These are phyloP conservation scores for Malbranchea cinnamomea DNA, from an alignment of 2,329 filamentous ascomycete genomes.

Conservation along the genomic window DNA sequence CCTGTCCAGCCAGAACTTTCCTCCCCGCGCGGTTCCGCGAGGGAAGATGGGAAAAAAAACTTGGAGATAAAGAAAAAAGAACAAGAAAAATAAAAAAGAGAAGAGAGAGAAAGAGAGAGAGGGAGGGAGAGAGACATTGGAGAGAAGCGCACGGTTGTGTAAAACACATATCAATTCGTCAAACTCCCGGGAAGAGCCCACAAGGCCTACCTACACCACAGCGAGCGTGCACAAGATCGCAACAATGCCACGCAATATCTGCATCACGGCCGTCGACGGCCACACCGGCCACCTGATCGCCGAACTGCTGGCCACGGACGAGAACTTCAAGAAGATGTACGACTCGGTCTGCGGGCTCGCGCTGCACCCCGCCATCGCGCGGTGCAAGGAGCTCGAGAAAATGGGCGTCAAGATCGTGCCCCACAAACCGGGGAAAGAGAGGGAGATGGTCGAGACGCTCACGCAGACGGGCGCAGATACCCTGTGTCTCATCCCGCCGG, in stretches of 20 bases:
- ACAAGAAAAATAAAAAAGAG: no score
- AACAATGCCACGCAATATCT: constrained; percentile 34
- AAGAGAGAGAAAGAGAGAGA: no score
- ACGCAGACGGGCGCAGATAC: constrained; percentile 32
- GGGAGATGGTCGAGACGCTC: constrained; percentile 25
- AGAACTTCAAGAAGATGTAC: constrained; percentile 29
- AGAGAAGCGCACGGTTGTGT: no score
- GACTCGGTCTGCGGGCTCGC: constrained; percentile 27
- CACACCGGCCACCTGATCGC: constrained; percentile 38
- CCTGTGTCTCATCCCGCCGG: constrained; percentile 36
- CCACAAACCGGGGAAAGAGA: constrained; percentile 28
- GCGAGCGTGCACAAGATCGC: no score
- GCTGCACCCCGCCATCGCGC: constrained; percentile 21
- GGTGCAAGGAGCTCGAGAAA: constrained; percentile 26
- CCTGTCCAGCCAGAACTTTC: no score
- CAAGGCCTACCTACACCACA: no score
- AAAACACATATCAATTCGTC: no score
- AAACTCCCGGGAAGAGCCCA: no score
- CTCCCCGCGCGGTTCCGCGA: no score
- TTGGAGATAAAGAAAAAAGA: no score
- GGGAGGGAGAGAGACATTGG: no score
- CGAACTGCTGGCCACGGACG: constrained; percentile 33
- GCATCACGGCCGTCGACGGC: constrained; percentile 35
- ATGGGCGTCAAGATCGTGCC: constrained; percentile 30
- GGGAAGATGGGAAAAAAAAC: no score